Base-by-base conservation (phyloP, 2,329 filamentous ascomycete species). In the Botrytis hyacinthi region DNA sequence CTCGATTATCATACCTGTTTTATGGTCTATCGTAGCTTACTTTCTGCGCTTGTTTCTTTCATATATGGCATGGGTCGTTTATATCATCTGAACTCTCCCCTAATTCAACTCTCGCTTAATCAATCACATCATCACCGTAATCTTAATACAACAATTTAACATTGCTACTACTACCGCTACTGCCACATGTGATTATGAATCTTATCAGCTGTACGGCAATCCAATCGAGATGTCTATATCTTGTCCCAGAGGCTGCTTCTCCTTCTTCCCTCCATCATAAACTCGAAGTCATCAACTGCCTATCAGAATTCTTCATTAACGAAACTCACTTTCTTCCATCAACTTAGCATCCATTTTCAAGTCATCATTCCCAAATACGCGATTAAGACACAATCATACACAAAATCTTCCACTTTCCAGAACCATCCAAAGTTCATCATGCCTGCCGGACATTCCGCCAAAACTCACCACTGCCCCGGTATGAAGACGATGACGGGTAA, bases 361-460 rank as follows among this genome's bases (percentile, higher is more conserved):
- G 37, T 0, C 0, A n/a, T 62, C 12, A 14, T 9, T 18, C 8
- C 0, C 51, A 29, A 14, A 57, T 1, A 57, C 14, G 9, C n/a
- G n/a, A 57, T 9, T 6, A 14, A 57, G 1, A 57, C n/a, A 57
- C 6, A 57, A 57, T 14, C 6, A 57, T 57, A 29, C n/a, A 32
- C 51, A 6, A 57, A 29, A 29, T 57, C n/a, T 1, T 9, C n/a
- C n/a, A 18, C n/a, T 32, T 57, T 18, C n/a, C 7, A 54, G 7
- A 2, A 54, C 2, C 26, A 57, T 1, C 3, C 1, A 2, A 29
- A 57, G 7, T 29, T 29, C 6, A 57, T 57, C n/a, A 57, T 57
- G 51, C 51, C 51, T 57, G 14, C 51, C 6, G 51, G 51, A 57
- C 6, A 0, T 9, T 18, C 51, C 14, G 14, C 6, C 14, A 57